Evolutionary conservation across 2,329 filamentous ascomycete species (phyloP), one percentile per base, ranked within the genome.

Genomic region (Sporothrix inflata): DNA sequence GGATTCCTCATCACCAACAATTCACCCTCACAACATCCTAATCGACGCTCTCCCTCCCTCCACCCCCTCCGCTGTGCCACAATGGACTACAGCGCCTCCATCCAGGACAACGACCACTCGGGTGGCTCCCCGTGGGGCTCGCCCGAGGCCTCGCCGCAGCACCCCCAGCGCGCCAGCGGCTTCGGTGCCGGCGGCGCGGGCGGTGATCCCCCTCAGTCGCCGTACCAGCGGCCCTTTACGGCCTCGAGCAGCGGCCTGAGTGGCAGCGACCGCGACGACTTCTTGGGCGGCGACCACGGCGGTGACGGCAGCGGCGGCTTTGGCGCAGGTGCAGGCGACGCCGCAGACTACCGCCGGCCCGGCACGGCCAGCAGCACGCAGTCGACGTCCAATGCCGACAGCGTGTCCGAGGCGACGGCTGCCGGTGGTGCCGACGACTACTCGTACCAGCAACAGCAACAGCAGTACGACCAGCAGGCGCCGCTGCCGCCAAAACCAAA

Each of bases 71-170:
- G 8, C 49, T 34, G 24, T 14, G 3, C 51, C 51, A n/a, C 21
- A 75, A 89, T 89, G 87, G 87, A 89, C 80, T 89, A 89, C 79
- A 86, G 84, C 79, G 80, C 86, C 74, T 84, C 86, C 16, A 86
- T 88, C 76, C 78, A 84, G 78, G 87, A 89, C 76, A 81, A 82
- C 69, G 87, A 89, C 61, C 84, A 88, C 75, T 82, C 80, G 61
- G 86, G 83, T 72, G 83, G 82, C 73, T 88, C 87, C 42, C 87
- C 87, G 1, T 89, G 87, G 87, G 87, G 85, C 16, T 86, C 86
- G 42, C 87, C 87, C 5, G 81, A 81, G 30, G 81, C 84, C 19
- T 87, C 87, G 24, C 86, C 87, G 40, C 81, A 82, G 72, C 83
- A 67, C 5, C 65, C 83, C 75, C 83, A 83, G 74, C 81, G 83